These are phyloP conservation scores for Saccharomycodes ludwigii DNA, from an alignment of 805 yeast genomes.

Conservation along the genomic window DNA sequence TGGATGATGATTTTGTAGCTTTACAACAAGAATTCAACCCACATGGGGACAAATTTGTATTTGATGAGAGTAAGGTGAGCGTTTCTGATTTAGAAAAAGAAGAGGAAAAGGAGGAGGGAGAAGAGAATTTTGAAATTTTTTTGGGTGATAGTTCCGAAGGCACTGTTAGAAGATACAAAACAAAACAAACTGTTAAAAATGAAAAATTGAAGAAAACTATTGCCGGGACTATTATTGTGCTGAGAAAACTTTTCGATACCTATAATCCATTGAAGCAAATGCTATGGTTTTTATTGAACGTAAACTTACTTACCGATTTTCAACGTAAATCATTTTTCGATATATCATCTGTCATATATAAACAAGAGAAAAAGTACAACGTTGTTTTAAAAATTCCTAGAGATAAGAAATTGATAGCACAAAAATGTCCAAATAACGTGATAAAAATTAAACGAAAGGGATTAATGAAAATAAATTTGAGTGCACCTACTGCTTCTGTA, in stretches of 20 bases:
- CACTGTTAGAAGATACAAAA: slow-evolving; percentile 12
- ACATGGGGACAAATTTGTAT: slow-evolving; percentile 5
- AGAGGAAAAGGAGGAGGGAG: slow-evolving; percentile 12
- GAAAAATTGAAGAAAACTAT: slow-evolving; percentile 17
- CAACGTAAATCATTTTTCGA: slow-evolving; percentile 54
- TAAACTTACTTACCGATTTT: slow-evolving; percentile 44
- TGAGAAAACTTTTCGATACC: slow-evolving; percentile 19
- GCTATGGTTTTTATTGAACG: slow-evolving; percentile 61
- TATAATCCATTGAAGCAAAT: slow-evolving; percentile 43
- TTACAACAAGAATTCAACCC: slow-evolving; percentile 17
- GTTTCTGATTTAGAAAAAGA: too few species aligned
- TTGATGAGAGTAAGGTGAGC: too few species aligned
- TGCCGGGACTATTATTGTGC: slow-evolving; percentile 14
- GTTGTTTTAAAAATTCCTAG: slow-evolving; percentile 59
- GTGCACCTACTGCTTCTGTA: too few species aligned
- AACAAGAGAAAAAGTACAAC: slow-evolving; percentile 44
- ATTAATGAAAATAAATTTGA: too few species aligned
- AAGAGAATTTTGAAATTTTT: slow-evolving; percentile 5
- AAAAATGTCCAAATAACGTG: too few species aligned
- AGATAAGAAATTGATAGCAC: slow-evolving; percentile 53
- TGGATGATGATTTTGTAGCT: slow-evolving; percentile 51
- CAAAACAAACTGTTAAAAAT: slow-evolving; percentile 10
- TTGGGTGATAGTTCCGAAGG: slow-evolving; percentile 10
- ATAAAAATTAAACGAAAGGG: too few species aligned
- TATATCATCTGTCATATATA: slow-evolving; percentile 51